These are phyloP conservation scores for Eucalyptus lansdowneana DNA, from an alignment of 345 rosid species.

Conservation along the genomic window DNA sequence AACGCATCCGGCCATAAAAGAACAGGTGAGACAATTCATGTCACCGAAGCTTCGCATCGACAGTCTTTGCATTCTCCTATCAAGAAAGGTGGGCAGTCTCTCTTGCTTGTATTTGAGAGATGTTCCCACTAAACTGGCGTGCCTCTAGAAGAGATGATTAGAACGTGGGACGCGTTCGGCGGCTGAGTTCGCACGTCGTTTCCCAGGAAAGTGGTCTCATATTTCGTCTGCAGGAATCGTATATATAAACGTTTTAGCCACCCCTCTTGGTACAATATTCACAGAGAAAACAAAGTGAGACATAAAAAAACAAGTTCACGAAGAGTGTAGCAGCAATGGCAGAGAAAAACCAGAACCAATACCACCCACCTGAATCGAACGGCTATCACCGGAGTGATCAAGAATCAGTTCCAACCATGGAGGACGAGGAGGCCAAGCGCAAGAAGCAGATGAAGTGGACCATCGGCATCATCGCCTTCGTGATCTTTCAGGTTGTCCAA, in stretches of 20 bases:
- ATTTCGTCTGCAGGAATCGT: background rate
- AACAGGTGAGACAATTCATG: background rate
- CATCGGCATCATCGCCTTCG: background rate
- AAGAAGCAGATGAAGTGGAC: constrained; percentile 7
- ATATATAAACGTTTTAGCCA: background rate
- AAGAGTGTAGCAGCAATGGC: background rate
- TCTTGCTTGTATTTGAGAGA: background rate
- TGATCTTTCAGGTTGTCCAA: constrained; percentile 1
- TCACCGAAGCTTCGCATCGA: background rate
- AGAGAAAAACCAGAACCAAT: background rate
- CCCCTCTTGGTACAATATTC: background rate
- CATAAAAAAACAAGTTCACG: too few species aligned
- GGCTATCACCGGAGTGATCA: background rate
- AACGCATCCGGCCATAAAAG: background rate
- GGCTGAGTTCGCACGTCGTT: background rate
- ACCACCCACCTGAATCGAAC: background rate
- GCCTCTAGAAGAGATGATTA: background rate
- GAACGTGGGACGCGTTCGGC: background rate
- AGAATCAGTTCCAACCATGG: background rate
- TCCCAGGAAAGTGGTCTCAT: background rate
- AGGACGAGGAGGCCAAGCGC: background rate
- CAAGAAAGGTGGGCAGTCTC: background rate
- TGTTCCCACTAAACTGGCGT: background rate
- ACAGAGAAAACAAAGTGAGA: too few species aligned
- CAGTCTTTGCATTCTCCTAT: background rate